phyloP scores from a whole-genome alignment of 2,329 filamentous ascomycete species.

The Tolypocladium guangdongense region DNA sequence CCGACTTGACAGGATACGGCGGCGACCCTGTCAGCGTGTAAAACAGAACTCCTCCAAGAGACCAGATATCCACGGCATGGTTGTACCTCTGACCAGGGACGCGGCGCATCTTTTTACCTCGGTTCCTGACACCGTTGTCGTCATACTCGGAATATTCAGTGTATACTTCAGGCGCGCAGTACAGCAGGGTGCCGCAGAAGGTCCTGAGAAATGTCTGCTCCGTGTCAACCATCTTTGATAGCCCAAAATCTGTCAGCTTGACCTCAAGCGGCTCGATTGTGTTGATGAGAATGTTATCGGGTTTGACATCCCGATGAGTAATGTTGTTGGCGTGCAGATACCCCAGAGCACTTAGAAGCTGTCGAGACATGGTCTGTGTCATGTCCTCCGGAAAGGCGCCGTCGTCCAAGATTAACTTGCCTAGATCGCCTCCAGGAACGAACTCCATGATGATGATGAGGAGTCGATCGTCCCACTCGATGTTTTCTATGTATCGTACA shows the following conservation, averaged over 20 bases:
- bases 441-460: conserved; percentile 98
- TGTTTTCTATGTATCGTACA: conserved; percentile 80
- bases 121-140: conserved; percentile 52
- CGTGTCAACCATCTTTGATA: conserved; percentile 88
- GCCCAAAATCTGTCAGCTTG: conserved; percentile 91
- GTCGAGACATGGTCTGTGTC: conserved; percentile 60
- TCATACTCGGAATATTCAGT: conserved; percentile 61
- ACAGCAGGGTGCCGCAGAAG: conserved; percentile 90
- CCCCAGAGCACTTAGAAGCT: conserved; percentile 70
- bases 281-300: conserved; percentile 88
- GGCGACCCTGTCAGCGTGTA: conserved; percentile 70
- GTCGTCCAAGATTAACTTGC: conserved; percentile 53
- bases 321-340: conserved; percentile 85
- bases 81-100: conserved; percentile 59
- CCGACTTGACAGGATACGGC: conserved; percentile 69
- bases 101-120: conserved; percentile 53
- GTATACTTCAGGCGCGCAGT: conserved; percentile 95
- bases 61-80: conserved; percentile 94
- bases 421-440: conserved; percentile 72
- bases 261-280: conserved; percentile 63
- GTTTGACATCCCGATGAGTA: conserved; percentile 97
- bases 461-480: conserved; percentile 68
- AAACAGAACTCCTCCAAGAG: conserved; percentile 84
- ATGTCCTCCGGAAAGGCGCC: conserved; percentile 55
- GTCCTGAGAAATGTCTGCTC: conserved; percentile 89